A percentile compares a stretch with the other conserved stretches of the same genome.
phyloP scores from a whole-genome alignment of 495 filamentous ascomycete species.

The Penicillium cinerascens region DNA sequence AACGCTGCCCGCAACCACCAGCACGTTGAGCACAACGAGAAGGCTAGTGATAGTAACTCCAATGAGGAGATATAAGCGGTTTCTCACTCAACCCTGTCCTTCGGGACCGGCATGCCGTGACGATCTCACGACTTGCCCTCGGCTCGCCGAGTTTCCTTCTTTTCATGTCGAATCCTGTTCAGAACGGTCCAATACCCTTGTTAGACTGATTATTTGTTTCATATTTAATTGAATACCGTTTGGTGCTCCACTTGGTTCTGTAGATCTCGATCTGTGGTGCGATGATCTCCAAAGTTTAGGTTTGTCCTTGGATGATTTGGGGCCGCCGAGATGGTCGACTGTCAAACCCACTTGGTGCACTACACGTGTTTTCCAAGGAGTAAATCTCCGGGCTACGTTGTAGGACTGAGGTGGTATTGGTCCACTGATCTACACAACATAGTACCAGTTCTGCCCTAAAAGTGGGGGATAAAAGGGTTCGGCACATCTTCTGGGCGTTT shows the following conservation, averaged over 20 bases:
- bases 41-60: constrained; percentile 30
- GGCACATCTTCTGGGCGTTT: too few species aligned
- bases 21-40: constrained; percentile 16
- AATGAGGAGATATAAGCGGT: constrained; percentile 24
- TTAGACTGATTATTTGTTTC: constrained; percentile 7
- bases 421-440: background rate
- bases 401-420: background rate
- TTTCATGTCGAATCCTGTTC: background rate
- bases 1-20: constrained; percentile 9
- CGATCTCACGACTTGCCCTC: constrained; percentile 2
- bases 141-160: background rate
- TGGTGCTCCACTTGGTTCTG: background rate
- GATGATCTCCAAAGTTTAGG: too few species aligned
- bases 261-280: too few species aligned
- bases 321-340: too few species aligned
- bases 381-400: background rate
- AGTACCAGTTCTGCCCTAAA: too few species aligned
- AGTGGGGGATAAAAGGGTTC: too few species aligned
- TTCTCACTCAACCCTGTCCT: background rate
- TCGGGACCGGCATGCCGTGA: background rate
- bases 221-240: constrained; percentile 4
- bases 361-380: background rate
- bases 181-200: constrained; percentile 15
- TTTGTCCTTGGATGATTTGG: too few species aligned
- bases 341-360: background rate